These are phyloP conservation scores for Chytriomyces confervae DNA, from an alignment of 192 early-diverging fungal genomes.

Conservation along the genomic window DNA sequence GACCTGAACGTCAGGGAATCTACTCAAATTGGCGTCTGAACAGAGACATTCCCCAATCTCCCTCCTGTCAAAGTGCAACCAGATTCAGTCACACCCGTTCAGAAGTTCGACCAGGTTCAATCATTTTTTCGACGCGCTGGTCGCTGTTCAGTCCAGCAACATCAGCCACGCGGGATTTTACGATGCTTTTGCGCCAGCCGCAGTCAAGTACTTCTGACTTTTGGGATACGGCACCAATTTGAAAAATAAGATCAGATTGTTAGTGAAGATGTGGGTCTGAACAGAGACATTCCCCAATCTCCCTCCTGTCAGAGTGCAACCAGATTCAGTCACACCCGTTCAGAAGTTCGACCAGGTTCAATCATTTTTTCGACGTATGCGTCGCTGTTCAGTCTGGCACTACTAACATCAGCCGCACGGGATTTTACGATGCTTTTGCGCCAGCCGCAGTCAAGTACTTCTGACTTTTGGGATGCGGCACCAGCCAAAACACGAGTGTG, in stretches of 20 bases:
- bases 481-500: no score
- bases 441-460: constrained; percentile 23
- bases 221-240: no score
- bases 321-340: no score
- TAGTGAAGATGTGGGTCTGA: background rate
- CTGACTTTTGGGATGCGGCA: background rate
- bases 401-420: constrained; percentile 12
- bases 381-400: constrained; percentile 22
- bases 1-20: no score
- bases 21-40: constrained; percentile 12
- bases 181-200: constrained; percentile 20
- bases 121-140: constrained; percentile 10
- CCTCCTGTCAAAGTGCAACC: background rate
- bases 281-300: constrained; percentile 16
- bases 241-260: no score
- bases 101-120: constrained; percentile 10
- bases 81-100: no score
- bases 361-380: background rate
- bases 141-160: constrained; percentile 20
- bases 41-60: constrained; percentile 16
- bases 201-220: constrained; percentile 10
- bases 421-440: constrained; percentile 18
- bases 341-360: constrained; percentile 8
- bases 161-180: constrained; percentile 11
- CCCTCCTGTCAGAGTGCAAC: background rate